Conservation (phyloP, 1,139 yeast genomes). For the Diutina mesorugosa region DNA sequence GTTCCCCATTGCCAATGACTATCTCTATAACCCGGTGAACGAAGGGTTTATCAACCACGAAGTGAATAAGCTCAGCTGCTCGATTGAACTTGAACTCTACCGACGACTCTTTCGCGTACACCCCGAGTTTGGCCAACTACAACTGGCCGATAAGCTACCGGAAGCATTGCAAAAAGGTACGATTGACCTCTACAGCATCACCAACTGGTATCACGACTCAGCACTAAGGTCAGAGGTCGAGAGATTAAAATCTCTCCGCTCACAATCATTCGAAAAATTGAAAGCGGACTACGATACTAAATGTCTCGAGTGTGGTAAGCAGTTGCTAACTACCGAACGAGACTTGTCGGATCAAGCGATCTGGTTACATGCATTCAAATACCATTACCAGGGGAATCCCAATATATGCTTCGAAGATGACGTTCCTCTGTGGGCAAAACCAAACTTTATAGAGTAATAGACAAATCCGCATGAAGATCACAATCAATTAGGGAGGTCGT, state of each 20-base stretch:
- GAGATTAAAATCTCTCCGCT: conserved; percentile 5
- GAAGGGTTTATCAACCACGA: not conserved
- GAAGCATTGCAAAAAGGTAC: conserved; percentile 5
- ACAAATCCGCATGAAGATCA: not conserved
- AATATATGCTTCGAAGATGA: conserved; percentile 17
- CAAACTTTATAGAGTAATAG: not conserved
- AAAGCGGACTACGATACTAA: conserved; percentile 8
- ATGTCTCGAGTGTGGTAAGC: conserved; percentile 36
- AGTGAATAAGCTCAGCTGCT: not conserved
- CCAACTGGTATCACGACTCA: conserved; percentile 9
- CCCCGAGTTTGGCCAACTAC: conserved; percentile 6
- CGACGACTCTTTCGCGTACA: conserved; percentile 9
- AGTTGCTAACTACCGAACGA: conserved; percentile 23
- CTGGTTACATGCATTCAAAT: conserved; percentile 48
- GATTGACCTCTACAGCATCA: conserved; percentile 10
- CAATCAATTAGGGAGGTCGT: no score
- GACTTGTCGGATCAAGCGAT: conserved; percentile 24
- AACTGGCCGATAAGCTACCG: conserved; percentile 5
- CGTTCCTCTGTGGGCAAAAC: conserved; percentile 24
- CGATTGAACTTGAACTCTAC: conserved; percentile 11
- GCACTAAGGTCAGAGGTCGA: conserved; percentile 5
- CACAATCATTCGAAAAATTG: conserved; percentile 8
- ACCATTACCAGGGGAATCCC: conserved; percentile 15
- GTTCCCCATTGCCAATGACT: conserved; percentile 59
- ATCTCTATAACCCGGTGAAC: conserved; percentile 22